Base-by-base conservation (phyloP, 108 stramenopile genomes). In the Cyclotella cryptica region DNA sequence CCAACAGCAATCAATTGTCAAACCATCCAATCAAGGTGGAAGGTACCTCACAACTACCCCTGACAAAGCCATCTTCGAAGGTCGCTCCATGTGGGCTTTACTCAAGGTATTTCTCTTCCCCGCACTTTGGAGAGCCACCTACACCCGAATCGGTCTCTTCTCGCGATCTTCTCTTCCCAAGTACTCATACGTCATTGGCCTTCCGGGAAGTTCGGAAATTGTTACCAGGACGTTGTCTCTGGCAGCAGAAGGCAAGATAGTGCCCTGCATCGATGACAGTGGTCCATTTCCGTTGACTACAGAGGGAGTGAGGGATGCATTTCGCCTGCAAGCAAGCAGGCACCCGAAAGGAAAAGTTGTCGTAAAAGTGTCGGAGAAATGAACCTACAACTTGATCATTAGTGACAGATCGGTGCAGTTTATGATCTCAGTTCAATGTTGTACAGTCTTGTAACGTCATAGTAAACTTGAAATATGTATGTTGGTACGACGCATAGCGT, bases 141-240 rank as follows among this genome's bases (percentile, higher is more conserved):
- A 73, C 19, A 71, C 87, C 29, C 75, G 89, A 40, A 40, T 75
- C 30, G 42, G 42, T 21, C 4, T 35, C 35, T 69, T 84, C 59
- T 71, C 71, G 10, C 78, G 85, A 69, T 64, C 27, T 18, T 59
- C 39, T 14, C 71, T 84, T 46, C 88, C 92, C 21, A 75, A 69
- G 46, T 91, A 88, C 57, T 81, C 84, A 29, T 87, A 83, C 46
- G 87, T 70, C 52, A 72, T 92, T 59, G 72, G 65, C 10, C 26
- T 88, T 21, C 74, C 78, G 12, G 39, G 70, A 35, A 75, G 46
- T 26, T 84, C 80, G 8, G 71, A 87, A 40, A 55, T 71, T 55
- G 72, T 87, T 68, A 88, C 85, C n/a, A 83, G 84, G 61, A 86
- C 89, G 39, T 80, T 90, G 64, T 52, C 79, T 17, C 69, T 92